Conservation (phyloP, 306 rosid genomes). For the Cucumis sativus region Cucumber_9930_V3 NC_026661.2:501001-501500, state of each 20-base stretch:
- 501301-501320: background rate
- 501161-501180: constrained; percentile 96
- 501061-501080: no score
- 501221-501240: no score
- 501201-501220: constrained; percentile 21
- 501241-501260: background rate
- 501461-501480: background rate
- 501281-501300: background rate
- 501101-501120: background rate
- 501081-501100: no score
- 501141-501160: constrained; percentile 91
- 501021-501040: no score
- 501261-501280: background rate
- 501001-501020: no score
- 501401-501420: background rate
- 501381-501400: constrained; percentile 87
- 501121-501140: constrained; percentile 44
- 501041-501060: no score
- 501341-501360: constrained; percentile 84
- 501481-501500: background rate
- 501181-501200: constrained; percentile 93
- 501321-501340: constrained; percentile 97
- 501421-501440: background rate
- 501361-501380: constrained; percentile 73
- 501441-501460: background rate